Evolutionary conservation across 164 flowering plant genomes (phyloP).

Genomic region (Paratinospora sagittata): DNA sequence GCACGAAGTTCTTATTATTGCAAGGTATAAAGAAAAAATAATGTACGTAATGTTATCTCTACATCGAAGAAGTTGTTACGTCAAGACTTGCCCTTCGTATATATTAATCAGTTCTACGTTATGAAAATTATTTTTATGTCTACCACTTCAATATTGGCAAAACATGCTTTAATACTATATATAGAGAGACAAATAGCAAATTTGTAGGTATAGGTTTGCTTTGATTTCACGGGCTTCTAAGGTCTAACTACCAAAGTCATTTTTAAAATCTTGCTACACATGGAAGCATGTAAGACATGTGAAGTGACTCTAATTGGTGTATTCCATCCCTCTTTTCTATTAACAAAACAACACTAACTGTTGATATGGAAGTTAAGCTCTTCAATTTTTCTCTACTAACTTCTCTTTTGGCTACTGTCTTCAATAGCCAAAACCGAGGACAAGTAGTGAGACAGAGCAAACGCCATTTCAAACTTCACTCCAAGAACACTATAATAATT

Average conservation of each 20-base stretch:
- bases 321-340: neutral
- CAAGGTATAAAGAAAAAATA: too few species aligned
- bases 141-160: too few species aligned
- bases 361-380: neutral
- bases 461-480: too few species aligned
- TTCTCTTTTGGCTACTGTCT: neutral
- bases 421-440: neutral
- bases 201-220: too few species aligned
- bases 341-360: conserved; percentile 7
- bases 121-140: too few species aligned
- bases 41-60: too few species aligned
- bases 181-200: too few species aligned
- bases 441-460: neutral
- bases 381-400: neutral
- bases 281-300: conserved; percentile 10
- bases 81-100: too few species aligned
- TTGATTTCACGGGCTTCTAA: neutral
- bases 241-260: neutral
- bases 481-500: neutral
- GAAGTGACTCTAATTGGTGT: conserved; percentile 9
- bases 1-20: too few species aligned
- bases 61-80: too few species aligned
- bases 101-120: too few species aligned
- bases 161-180: too few species aligned
- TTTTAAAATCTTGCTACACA: neutral